A percentile compares a stretch with the other conserved stretches of the same genome.
Evolutionary conservation across 2,329 filamentous ascomycete genomes (phyloP).

Genomic region (Epichloe bromicola): DNA sequence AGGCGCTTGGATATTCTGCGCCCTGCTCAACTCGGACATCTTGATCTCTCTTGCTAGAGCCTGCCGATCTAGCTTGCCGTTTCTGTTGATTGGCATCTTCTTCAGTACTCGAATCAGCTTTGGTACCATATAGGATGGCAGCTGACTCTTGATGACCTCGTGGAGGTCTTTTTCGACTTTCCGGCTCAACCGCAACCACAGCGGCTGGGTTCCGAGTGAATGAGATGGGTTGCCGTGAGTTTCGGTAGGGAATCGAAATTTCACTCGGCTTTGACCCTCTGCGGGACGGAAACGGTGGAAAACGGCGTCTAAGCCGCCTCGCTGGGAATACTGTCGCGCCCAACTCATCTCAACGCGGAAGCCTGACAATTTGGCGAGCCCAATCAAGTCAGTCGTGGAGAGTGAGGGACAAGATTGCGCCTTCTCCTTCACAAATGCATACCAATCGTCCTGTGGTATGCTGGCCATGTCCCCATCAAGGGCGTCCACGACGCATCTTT

Average conservation of each 20-base stretch:
- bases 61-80: not conserved
- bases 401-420: not conserved
- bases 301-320: slow-evolving; percentile 12
- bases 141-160: not conserved
- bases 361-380: slow-evolving; percentile 19
- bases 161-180: not conserved
- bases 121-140: not conserved
- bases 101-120: not conserved
- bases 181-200: not conserved
- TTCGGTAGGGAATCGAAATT: slow-evolving; percentile 7
- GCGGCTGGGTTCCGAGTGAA: not conserved
- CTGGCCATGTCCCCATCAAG: not conserved
- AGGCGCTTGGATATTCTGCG: not conserved
- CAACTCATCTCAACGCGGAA: slow-evolving; percentile 32
- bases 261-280: not conserved
- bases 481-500: slow-evolving; percentile 5
- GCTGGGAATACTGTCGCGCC: slow-evolving; percentile 22
- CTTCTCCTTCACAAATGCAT: not conserved
- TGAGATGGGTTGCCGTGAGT: slow-evolving; percentile 3
- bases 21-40: not conserved
- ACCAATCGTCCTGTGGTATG: not conserved
- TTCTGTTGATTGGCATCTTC: not conserved
- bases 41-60: not conserved
- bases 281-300: slow-evolving; percentile 21
- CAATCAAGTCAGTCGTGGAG: slow-evolving; percentile 7